Conservation (phyloP, 352 stramenopile genomes). For the Globisporangium recalcitrans region DNA sequence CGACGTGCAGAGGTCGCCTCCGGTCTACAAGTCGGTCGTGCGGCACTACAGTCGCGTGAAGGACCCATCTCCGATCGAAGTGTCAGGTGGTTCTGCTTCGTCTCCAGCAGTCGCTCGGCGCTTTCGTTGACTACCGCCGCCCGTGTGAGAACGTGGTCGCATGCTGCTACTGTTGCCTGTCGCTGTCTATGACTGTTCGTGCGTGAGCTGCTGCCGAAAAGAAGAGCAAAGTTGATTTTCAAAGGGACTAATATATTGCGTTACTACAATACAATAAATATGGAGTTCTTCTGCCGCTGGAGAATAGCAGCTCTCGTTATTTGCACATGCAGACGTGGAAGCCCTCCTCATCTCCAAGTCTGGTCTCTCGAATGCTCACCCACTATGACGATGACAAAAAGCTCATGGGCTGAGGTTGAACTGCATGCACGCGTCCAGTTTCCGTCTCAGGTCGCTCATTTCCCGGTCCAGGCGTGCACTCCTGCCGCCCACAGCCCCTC, state of each 20-base stretch:
- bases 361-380: neutral
- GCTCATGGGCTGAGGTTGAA: conserved; percentile 6
- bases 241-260: conserved; percentile 9
- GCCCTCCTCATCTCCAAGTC: too few relatives aligned
- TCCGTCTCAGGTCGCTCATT: conserved; percentile 42
- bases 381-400: neutral
- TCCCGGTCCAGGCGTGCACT: conserved; percentile 48
- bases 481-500: conserved; percentile 9
- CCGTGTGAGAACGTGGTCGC: conserved; percentile 2
- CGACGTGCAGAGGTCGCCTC: neutral
- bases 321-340: neutral
- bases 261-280: too few relatives aligned
- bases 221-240: neutral
- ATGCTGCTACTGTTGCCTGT: neutral
- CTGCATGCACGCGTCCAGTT: conserved; percentile 56
- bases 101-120: neutral
- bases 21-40: neutral
- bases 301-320: neutral
- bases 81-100: neutral
- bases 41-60: conserved; percentile 3
- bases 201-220: neutral
- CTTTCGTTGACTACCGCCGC: conserved; percentile 8
- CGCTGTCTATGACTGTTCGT: conserved; percentile 1
- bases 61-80: conserved; percentile 8
- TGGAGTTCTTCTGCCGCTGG: too few relatives aligned